A percentile compares a stretch with the other conserved stretches of the same genome.
Evolutionary conservation across 768 basidiomycete species (phyloP).

Genomic region (Royoungia palumana): DNA sequence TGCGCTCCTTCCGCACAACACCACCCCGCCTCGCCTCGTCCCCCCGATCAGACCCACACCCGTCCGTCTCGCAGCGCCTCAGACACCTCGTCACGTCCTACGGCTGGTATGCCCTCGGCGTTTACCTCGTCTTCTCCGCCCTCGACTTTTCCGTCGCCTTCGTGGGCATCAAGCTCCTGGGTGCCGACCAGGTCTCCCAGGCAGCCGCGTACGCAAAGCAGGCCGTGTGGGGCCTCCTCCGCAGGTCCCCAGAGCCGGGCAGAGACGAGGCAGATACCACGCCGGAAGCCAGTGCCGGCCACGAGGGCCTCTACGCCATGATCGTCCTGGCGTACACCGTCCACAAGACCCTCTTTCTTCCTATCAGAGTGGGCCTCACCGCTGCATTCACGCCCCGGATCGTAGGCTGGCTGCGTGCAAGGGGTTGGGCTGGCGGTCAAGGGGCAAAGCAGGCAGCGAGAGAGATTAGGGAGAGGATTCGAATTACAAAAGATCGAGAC

Average conservation of each 20-base stretch:
- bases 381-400: slow-evolving; percentile 80
- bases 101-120: slow-evolving; percentile 93
- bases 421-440: slow-evolving; percentile 80
- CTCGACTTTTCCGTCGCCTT: slow-evolving; percentile 88
- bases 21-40: slow-evolving; percentile 43
- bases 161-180: slow-evolving; percentile 77
- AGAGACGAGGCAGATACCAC: slow-evolving; percentile 57
- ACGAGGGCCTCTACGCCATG: slow-evolving; percentile 88
- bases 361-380: slow-evolving; percentile 85
- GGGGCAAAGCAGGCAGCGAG: slow-evolving; percentile 63
- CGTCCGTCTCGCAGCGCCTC: slow-evolving; percentile 64
- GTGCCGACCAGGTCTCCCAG: slow-evolving; percentile 83
- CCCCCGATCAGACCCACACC: slow-evolving; percentile 33
- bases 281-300: slow-evolving; percentile 37
- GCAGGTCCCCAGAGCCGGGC: slow-evolving; percentile 62
- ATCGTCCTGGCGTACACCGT: slow-evolving; percentile 89
- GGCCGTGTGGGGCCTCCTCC: slow-evolving; percentile 41
- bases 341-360: slow-evolving; percentile 92
- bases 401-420: slow-evolving; percentile 76
- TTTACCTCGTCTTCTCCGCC: slow-evolving; percentile 71
- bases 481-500: slow-evolving; percentile 21
- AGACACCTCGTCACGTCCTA: slow-evolving; percentile 87
- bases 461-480: slow-evolving; percentile 38
- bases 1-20: slow-evolving; percentile 48
- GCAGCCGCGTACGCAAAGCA: slow-evolving; percentile 58